Conservation (phyloP, 805 yeast genomes). For the Hanseniaspora taiwanica region DNA sequence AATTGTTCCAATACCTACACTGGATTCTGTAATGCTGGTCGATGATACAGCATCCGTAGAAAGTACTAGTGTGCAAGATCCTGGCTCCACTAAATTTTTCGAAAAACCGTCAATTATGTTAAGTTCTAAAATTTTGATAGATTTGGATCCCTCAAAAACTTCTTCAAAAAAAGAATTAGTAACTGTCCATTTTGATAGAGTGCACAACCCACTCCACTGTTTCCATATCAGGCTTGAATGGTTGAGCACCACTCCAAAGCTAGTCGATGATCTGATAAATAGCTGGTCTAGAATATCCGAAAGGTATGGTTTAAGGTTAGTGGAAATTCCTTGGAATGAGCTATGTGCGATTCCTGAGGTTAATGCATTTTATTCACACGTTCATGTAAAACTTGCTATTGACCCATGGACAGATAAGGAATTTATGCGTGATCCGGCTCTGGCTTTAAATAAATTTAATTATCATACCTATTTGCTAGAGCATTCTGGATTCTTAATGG, state of each 20-base stretch:
- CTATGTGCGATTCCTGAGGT: constrained; percentile 58
- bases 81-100: not conserved
- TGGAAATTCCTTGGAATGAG: constrained; percentile 88
- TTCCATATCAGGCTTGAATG: constrained; percentile 86
- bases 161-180: constrained; percentile 70
- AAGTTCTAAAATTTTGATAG: constrained; percentile 52
- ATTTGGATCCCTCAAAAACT: constrained; percentile 59
- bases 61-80: constrained; percentile 1
- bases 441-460: constrained; percentile 46
- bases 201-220: constrained; percentile 90
- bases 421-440: constrained; percentile 26
- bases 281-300: constrained; percentile 77
- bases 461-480: constrained; percentile 68
- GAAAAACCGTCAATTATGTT: constrained; percentile 34
- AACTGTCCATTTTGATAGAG: constrained; percentile 78
- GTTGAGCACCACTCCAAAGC: constrained; percentile 78
- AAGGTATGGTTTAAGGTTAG: constrained; percentile 64
- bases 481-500: constrained; percentile 62
- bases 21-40: not conserved
- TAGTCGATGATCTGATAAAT: constrained; percentile 65
- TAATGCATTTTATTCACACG: constrained; percentile 83
- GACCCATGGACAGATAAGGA: constrained; percentile 62
- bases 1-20: constrained; percentile 3
- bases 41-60: not conserved
- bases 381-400: constrained; percentile 49